Evolutionary conservation across 2,329 filamentous ascomycete species (phyloP).

Genomic region (Coniella vitis): DNA sequence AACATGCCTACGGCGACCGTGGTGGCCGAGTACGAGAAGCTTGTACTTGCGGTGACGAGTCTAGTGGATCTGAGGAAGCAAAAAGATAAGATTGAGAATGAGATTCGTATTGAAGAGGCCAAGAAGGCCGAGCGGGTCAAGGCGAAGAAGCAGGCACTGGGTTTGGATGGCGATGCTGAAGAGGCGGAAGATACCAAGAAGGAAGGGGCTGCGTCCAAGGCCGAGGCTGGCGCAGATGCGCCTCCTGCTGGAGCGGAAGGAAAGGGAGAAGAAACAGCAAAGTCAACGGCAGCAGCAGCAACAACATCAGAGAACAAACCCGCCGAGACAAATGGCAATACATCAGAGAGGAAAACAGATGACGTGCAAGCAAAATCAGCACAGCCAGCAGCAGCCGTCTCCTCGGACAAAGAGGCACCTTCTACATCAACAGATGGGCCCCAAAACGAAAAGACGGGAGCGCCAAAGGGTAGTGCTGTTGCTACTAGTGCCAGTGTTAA

Average conservation of each 20-base stretch:
- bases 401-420: not conserved
- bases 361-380: conserved; percentile 1
- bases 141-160: conserved; percentile 18
- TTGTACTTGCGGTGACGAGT: conserved; percentile 60
- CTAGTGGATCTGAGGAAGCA: conserved; percentile 69
- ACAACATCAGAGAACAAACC: conserved; percentile 4
- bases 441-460: conserved; percentile 12
- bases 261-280: no score
- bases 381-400: not conserved
- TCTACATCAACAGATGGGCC: conserved; percentile 3
- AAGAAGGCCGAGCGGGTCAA: conserved; percentile 49
- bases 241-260: not conserved
- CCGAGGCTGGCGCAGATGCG: not conserved
- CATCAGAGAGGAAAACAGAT: conserved; percentile 15
- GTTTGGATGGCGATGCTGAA: conserved; percentile 15
- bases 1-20: conserved; percentile 69
- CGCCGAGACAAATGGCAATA: conserved; percentile 4
- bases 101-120: conserved; percentile 55
- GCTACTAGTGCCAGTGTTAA: conserved; percentile 1
- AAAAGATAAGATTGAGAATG: conserved; percentile 67
- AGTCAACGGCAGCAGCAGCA: no score
- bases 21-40: conserved; percentile 62
- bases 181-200: conserved; percentile 14
- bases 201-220: conserved; percentile 11
- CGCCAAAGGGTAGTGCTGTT: no score